Conservation (phyloP, 306 rosid genomes). For the Cicer judaicum region DNA sequence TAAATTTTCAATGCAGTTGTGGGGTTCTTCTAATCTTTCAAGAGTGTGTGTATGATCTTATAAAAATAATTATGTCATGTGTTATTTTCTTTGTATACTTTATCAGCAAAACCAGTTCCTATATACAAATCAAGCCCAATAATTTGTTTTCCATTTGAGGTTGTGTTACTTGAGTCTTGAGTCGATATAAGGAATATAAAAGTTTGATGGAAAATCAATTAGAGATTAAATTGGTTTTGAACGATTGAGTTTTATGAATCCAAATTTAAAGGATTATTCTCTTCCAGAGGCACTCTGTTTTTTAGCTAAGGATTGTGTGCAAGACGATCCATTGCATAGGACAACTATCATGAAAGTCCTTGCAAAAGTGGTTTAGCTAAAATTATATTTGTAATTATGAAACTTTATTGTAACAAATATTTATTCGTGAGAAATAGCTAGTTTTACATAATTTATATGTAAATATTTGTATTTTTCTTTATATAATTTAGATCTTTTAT, state of each 20-base stretch:
- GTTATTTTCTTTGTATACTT: too few species aligned
- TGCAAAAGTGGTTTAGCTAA: constrained; percentile 52
- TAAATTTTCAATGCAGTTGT: too few species aligned
- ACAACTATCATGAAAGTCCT: constrained; percentile 71
- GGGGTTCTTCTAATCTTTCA: too few species aligned
- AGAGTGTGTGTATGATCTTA: too few species aligned
- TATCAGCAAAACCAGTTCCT: too few species aligned
- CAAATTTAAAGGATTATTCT: constrained; percentile 63
- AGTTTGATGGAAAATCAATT: constrained; percentile 51
- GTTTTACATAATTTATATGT: too few species aligned
- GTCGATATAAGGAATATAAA: constrained; percentile 63
- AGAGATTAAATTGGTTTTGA: constrained; percentile 62
- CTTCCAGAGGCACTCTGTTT: constrained; percentile 66
- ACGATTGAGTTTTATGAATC: constrained; percentile 68
- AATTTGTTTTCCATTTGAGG: constrained; percentile 60
- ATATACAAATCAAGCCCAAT: too few species aligned
- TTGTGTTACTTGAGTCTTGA: constrained; percentile 57
- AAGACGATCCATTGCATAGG: constrained; percentile 63
- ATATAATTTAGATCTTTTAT: too few species aligned
- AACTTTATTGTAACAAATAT: background rate
- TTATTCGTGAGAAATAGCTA: background rate
- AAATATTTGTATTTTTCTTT: too few species aligned
- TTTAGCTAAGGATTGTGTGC: constrained; percentile 69
- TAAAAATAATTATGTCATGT: too few species aligned
- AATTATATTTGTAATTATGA: constrained; percentile 2